Conservation (phyloP, 441 rosid species). For the Corymbia citriodora region DNA sequence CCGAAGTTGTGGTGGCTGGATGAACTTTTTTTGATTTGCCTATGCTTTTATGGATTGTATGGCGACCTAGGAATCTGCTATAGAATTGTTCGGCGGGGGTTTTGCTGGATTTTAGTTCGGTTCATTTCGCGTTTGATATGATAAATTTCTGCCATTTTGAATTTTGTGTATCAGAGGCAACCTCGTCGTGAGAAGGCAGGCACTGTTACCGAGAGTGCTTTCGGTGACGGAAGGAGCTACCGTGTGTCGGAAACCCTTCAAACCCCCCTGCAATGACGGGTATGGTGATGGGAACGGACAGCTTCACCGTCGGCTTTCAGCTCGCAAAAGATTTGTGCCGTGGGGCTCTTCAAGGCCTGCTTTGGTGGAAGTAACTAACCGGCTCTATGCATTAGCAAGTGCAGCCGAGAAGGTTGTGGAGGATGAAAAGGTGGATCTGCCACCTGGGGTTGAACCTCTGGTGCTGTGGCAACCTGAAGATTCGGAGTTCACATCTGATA, state of each 20-base stretch:
- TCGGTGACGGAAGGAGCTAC: constrained; percentile 87
- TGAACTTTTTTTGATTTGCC: background rate
- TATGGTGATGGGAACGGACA: constrained; percentile 43
- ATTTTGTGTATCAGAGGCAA: constrained; percentile 50
- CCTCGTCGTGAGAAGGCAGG: constrained; percentile 75
- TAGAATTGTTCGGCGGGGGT: background rate
- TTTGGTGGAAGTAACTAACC: constrained; percentile 37
- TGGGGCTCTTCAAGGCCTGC: constrained; percentile 82
- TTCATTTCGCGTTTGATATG: background rate
- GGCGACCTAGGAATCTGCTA: background rate
- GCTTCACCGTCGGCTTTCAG: constrained; percentile 83
- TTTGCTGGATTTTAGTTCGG: background rate
- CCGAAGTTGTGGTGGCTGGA: background rate
- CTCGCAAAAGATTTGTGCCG: constrained; percentile 90
- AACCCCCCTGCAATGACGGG: constrained; percentile 73
- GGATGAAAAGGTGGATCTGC: constrained; percentile 61
- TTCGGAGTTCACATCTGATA: constrained; percentile 29
- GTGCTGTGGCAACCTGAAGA: constrained; percentile 84
- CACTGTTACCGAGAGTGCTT: constrained; percentile 82
- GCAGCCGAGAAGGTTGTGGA: constrained; percentile 27
- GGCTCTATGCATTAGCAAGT: constrained; percentile 11
- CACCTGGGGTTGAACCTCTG: constrained; percentile 83
- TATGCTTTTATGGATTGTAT: background rate
- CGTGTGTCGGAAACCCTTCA: constrained; percentile 91
- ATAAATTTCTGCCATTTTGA: background rate